These are phyloP conservation scores for Globisporangium splendens DNA, from an alignment of 352 stramenopile species.

Conservation along the genomic window DNA sequence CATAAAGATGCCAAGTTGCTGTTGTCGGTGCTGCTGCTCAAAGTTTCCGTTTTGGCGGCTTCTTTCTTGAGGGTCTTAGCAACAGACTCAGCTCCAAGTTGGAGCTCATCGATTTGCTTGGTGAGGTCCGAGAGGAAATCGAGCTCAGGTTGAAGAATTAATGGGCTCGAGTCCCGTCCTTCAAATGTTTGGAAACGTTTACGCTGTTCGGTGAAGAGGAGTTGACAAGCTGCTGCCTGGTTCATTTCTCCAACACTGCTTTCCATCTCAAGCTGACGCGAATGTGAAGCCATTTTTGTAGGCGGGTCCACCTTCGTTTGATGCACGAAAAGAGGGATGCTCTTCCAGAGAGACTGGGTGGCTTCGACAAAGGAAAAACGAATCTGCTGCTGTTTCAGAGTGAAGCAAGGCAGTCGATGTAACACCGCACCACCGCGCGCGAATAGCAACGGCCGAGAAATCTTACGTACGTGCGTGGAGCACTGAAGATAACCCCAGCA, in stretches of 20 bases:
- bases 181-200: not conserved
- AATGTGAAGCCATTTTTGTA: not conserved
- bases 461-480: too few relatives aligned
- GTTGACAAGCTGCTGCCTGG: constrained; percentile 5
- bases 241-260: constrained; percentile 4
- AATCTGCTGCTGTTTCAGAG: not conserved
- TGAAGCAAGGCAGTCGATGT: not conserved
- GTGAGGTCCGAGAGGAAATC: constrained; percentile 9
- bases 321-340: not conserved
- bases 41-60: not conserved
- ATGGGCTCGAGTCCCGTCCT: not conserved
- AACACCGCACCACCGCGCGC: too few relatives aligned
- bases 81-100: not conserved
- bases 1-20: constrained; percentile 27
- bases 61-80: not conserved
- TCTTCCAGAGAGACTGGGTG: not conserved
- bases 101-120: constrained; percentile 6
- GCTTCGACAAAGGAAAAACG: not conserved
- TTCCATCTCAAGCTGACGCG: not conserved
- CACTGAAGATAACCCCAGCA: not conserved
- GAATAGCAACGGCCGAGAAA: too few relatives aligned
- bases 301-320: not conserved
- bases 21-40: not conserved
- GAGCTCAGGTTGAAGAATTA: not conserved
- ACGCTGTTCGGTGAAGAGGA: not conserved